phyloP scores from a whole-genome alignment of 1,284 basidiomycete genomes.

The Boletus hoseneyae region DNA sequence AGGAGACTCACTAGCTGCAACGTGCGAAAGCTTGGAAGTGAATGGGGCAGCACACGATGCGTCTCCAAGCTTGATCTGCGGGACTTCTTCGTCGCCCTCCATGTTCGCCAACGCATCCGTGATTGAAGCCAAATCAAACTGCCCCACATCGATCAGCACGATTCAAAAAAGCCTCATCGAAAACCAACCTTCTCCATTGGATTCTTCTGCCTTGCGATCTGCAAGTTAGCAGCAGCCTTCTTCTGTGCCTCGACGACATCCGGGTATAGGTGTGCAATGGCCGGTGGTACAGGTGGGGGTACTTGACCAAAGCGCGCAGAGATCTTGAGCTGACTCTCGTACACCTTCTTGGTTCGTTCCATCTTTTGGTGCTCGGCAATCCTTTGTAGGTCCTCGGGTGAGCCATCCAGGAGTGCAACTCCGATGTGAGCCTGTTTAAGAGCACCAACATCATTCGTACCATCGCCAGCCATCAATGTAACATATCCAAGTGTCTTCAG shows the following conservation, averaged over 20 bases:
- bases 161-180: not conserved
- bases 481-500: conserved; percentile 84
- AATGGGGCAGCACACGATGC: conserved; percentile 96
- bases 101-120: conserved; percentile 89
- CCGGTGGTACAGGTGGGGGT: conserved; percentile 84
- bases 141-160: conserved; percentile 11
- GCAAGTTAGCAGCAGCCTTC: conserved; percentile 63
- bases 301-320: conserved; percentile 87
- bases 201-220: conserved; percentile 70
- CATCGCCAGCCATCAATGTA: conserved; percentile 96
- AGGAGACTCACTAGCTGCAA: conserved; percentile 74
- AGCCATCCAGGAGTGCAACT: conserved; percentile 89
- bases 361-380: conserved; percentile 89
- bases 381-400: conserved; percentile 85
- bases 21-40: conserved; percentile 93
- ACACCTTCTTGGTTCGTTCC: conserved; percentile 92
- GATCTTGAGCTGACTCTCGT: conserved; percentile 89
- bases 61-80: conserved; percentile 96
- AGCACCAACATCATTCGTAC: conserved; percentile 95
- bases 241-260: conserved; percentile 89
- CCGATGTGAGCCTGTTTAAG: conserved; percentile 96
- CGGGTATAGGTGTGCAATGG: conserved; percentile 81
- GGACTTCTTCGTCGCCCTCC: conserved; percentile 90
- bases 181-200: conserved; percentile 82
- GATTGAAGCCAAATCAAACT: conserved; percentile 88